Base-by-base conservation (phyloP, 2,329 filamentous ascomycete genomes). In the Gyromitra esculenta region DNA sequence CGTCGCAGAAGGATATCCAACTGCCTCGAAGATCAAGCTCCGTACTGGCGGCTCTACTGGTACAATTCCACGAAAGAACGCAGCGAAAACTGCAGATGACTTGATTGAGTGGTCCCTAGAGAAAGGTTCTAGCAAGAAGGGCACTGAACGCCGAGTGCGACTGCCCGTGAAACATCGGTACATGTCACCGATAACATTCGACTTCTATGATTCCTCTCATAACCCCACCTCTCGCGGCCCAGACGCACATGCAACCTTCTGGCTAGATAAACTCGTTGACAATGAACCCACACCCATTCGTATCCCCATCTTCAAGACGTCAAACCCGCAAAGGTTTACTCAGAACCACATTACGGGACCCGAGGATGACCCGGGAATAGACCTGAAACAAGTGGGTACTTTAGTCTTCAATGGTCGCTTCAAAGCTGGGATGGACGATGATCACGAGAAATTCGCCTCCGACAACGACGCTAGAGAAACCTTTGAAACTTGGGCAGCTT, bases 401-500 rank as follows among this genome's bases (percentile, higher is more conserved):
- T 85, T 98, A 11, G 88, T 89, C 45, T 97, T 98, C 87, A 87
- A 87, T 1, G 92, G 89, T 9, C 88, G 90, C 11, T 98, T 98
- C 86, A 96, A 96, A 79, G 90, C 94, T 0, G 95, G 95, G 13
- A 97, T 93, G 63, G 94, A 97, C 82, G 89, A 92, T 69, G 91
- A 93, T 18, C 96, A 98, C 82, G 88, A 92, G 79, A 87, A 87
- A 0, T 97, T 97, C 80, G 90, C 97, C 25, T 88, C 90, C 62
- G 92, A 96, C 83, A 97, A 97, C 81, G 90, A 97, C 82, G 91
- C 91, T 0, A 91, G 95, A 41, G 96, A 98, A 85, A 97, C 94
- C 0, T 97, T 93, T 79, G 95, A 98, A 84, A 92, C 91, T 0
- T 98, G 94, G 93, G 94, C 97, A 83, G 92, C 94, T 0, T 97